Evolutionary conservation across 306 rosid species (phyloP).

Genomic region (Vigna radiata): DNA sequence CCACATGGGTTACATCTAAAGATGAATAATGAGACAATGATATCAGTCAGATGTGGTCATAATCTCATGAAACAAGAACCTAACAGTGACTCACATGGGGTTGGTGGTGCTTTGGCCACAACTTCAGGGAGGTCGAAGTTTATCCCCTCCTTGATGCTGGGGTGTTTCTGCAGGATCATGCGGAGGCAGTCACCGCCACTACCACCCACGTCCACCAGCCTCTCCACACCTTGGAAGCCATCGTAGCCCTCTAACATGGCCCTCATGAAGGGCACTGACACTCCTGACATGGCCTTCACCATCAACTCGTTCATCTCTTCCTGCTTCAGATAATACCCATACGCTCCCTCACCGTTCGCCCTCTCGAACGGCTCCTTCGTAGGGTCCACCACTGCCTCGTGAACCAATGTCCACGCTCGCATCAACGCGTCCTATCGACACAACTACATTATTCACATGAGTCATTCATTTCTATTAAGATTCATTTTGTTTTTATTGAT

Average conservation of each 20-base stretch:
- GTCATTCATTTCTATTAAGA: too few relatives aligned
- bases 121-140: constrained; percentile 89
- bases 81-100: constrained; percentile 45
- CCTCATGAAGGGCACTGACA: constrained; percentile 84
- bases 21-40: neutral
- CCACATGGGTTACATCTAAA: constrained; percentile 78
- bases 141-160: constrained; percentile 60
- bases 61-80: neutral
- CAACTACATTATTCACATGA: neutral
- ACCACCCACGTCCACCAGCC: constrained; percentile 89
- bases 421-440: constrained; percentile 65
- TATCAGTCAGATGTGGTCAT: neutral
- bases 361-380: constrained; percentile 77
- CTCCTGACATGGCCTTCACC: constrained; percentile 87
- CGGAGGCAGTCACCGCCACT: constrained; percentile 90
- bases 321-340: constrained; percentile 67
- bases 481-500: too few relatives aligned
- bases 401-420: constrained; percentile 86
- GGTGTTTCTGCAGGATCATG: constrained; percentile 73
- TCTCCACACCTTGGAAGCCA: constrained; percentile 68
- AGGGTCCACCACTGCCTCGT: constrained; percentile 87
- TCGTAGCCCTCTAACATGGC: constrained; percentile 67
- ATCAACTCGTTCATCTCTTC: constrained; percentile 83
- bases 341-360: constrained; percentile 81
- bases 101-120: constrained; percentile 75